Base-by-base conservation (phyloP, 495 filamentous ascomycete genomes). In the Podospora bellae-mahoneyi region DNA sequence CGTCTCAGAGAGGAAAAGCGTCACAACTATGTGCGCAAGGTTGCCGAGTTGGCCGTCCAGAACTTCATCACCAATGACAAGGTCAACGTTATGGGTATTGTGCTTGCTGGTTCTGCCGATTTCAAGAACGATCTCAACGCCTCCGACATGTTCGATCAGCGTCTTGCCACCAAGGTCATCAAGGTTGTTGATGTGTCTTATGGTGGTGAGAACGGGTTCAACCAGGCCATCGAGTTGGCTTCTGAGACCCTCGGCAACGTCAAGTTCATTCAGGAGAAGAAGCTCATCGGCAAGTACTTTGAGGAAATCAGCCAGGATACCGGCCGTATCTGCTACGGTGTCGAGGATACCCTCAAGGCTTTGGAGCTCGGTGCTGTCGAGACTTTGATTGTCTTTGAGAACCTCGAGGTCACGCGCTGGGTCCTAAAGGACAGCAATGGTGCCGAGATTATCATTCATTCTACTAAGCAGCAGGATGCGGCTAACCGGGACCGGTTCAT, bases 201-300 rank as follows among this genome's bases (percentile, higher is more conserved):
- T 74, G 95, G 95, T 76, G 95, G 95, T 70, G 96, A 99, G 82
- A 97, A 97, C 83, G 95, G 95, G 20, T 99, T 99, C 85, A 99
- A 98, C 84, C 96, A 99, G 82, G 95, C 95, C 64, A 99, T 99
- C 70, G 95, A 98, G 75, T 80, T 99, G 72, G 89, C 95, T 32
- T 84, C 92, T 15, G 96, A 99, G 84, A 98, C 95, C n/a, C 85
- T 99, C 60, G 90, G 93, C 80, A 98, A 97, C 73, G 95, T 99
- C 84, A 99, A 99, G 80, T 99, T 99, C 80, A 97, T 99, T 78
- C 95, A 99, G 80, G 95, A 99, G 86, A 99, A 99, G 90, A 97
- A 96, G 84, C 87, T 99, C 63, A 99, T 99, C 76, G 92, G 93
- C 74, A 93, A 90, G 74, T 99, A 99, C 85, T 99, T 99, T 75